phyloP scores from a whole-genome alignment of 805 yeast genomes.

The Teunomyces gatunensis region DNA sequence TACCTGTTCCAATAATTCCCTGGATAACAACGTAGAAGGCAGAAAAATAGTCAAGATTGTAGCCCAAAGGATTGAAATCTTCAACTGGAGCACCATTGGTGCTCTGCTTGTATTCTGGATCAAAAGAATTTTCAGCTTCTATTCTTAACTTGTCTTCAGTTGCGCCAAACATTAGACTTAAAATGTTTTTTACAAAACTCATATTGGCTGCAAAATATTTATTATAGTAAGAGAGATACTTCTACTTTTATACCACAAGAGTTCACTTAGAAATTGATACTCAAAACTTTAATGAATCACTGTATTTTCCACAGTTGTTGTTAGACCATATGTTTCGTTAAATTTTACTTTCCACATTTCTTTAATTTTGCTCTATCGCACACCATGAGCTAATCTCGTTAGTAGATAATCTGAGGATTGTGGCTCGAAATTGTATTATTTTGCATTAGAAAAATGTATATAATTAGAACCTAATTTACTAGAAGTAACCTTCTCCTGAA shows the following conservation, averaged over 20 bases:
- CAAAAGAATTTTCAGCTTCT: constrained; percentile 2
- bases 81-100: constrained; percentile 43
- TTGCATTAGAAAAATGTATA: background rate
- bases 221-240: background rate
- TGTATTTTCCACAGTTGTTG: background rate
- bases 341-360: background rate
- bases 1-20: constrained; percentile 75
- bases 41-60: constrained; percentile 33
- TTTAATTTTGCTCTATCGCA: background rate
- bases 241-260: background rate
- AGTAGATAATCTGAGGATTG: background rate
- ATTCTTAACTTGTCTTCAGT: background rate
- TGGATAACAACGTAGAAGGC: constrained; percentile 67
- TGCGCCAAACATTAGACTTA: background rate
- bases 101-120: constrained; percentile 11
- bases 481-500: too few relatives aligned
- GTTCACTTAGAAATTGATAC: too few relatives aligned
- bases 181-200: background rate
- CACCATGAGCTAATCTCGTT: background rate
- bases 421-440: background rate
- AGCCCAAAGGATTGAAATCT: constrained; percentile 34
- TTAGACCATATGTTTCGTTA: background rate
- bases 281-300: background rate
- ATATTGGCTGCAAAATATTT: background rate
- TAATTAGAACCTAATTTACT: too few relatives aligned